A percentile compares a stretch with the other conserved stretches of the same genome.
phyloP scores from a whole-genome alignment of 306 rosid genomes.

The Cicer arietinum region DNA sequence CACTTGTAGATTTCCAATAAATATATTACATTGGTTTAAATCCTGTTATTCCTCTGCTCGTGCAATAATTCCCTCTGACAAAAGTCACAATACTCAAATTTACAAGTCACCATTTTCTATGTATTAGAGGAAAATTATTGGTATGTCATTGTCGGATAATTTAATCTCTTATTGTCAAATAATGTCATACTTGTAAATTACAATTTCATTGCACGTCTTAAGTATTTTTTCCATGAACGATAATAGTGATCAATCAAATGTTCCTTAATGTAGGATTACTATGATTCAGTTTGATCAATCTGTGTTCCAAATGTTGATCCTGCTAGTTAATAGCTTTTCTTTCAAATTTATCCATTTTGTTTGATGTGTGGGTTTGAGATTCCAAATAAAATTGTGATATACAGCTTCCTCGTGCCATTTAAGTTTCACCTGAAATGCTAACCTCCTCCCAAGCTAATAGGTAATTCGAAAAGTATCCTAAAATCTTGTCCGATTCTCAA shows the following conservation, averaged over 20 bases:
- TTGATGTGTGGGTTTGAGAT: neutral
- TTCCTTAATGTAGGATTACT: constrained; percentile 7
- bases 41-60: constrained; percentile 38
- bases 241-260: neutral
- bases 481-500: too few relatives aligned
- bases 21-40: constrained; percentile 29
- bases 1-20: constrained; percentile 40
- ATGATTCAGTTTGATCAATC: constrained; percentile 24
- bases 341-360: neutral
- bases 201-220: neutral
- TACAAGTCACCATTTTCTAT: constrained; percentile 23
- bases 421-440: neutral
- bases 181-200: constrained; percentile 20
- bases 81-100: constrained; percentile 2
- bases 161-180: constrained; percentile 9
- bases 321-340: neutral
- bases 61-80: neutral
- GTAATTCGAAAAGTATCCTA: neutral
- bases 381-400: neutral
- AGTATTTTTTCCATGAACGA: neutral
- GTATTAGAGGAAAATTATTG: constrained; percentile 11
- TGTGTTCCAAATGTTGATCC: constrained; percentile 7
- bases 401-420: neutral
- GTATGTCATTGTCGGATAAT: neutral
- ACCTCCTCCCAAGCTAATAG: neutral